A percentile compares a stretch with the other conserved stretches of the same genome.
Evolutionary conservation across 768 basidiomycete genomes (phyloP).

Genomic region (Rhizopogon rudus): DNA sequence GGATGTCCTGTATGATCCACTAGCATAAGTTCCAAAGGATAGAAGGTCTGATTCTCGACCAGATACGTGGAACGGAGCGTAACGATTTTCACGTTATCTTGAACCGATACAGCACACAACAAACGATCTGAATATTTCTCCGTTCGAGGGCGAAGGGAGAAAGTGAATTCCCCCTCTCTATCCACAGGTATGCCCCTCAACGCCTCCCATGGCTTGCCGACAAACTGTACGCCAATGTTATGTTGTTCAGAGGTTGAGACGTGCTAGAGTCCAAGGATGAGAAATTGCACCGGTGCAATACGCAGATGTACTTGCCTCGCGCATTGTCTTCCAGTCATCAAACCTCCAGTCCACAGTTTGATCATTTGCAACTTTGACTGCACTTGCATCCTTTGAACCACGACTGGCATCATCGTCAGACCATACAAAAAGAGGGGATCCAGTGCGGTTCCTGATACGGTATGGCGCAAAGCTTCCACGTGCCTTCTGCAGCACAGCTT

Average conservation of each 20-base stretch:
- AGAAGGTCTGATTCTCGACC: constrained; percentile 85
- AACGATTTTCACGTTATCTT: constrained; percentile 91
- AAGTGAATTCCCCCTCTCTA: constrained; percentile 86
- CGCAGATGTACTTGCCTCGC: constrained; percentile 58
- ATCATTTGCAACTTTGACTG: constrained; percentile 64
- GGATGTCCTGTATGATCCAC: constrained; percentile 85
- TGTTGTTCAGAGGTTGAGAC: constrained; percentile 63
- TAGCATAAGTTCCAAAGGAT: constrained; percentile 87
- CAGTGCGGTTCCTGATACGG: constrained; percentile 86
- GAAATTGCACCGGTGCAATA: background rate
- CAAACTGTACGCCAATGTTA: constrained; percentile 78
- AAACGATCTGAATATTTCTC: constrained; percentile 76
- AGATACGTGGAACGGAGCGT: constrained; percentile 91
- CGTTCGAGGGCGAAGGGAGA: constrained; percentile 75
- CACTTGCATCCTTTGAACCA: constrained; percentile 41
- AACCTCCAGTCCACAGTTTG: constrained; percentile 91
- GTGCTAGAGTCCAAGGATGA: constrained; percentile 27
- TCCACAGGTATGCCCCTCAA: constrained; percentile 88
- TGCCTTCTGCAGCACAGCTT: constrained; percentile 64
- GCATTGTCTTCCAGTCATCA: constrained; percentile 90
- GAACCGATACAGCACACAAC: constrained; percentile 83
- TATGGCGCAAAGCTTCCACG: constrained; percentile 93
- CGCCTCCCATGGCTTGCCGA: constrained; percentile 86
- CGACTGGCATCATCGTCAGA: constrained; percentile 63
- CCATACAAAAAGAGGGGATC: constrained; percentile 81